A percentile compares a stretch with the other conserved stretches of the same genome.
Evolutionary conservation across 139 green algal species (phyloP).

Genomic region (Coelastrella sp.): DNA sequence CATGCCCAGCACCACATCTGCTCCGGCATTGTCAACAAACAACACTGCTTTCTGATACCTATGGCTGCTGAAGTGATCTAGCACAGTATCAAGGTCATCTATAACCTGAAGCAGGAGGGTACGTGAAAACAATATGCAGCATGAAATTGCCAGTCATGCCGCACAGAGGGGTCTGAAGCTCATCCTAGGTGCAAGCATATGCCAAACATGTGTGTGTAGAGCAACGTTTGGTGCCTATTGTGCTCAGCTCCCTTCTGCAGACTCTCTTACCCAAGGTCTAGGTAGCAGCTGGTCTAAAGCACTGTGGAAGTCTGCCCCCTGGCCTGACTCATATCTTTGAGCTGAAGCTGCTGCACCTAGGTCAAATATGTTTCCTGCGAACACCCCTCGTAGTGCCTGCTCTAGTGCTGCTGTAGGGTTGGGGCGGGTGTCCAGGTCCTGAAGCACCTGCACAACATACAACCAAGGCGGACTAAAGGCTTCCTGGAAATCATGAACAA

Average conservation of each 20-base stretch:
- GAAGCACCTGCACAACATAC: conserved; percentile 50
- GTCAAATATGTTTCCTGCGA: conserved; percentile 92
- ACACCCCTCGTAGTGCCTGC: conserved; percentile 71
- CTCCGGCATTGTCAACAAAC: conserved; percentile 94
- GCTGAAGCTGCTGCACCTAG: conserved; percentile 71
- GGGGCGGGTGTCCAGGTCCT: conserved; percentile 43
- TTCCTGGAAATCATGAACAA: too few relatives aligned
- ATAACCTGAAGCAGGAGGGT: conserved; percentile 77
- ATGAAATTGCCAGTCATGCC: neutral
- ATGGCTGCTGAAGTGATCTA: conserved; percentile 45
- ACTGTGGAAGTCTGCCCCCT: conserved; percentile 56
- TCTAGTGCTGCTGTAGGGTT: conserved; percentile 53
- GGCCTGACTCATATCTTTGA: conserved; percentile 51
- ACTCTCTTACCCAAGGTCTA: conserved; percentile 75
- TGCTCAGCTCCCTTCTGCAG: neutral
- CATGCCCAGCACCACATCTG: conserved; percentile 91
- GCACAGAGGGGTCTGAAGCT: conserved; percentile 16
- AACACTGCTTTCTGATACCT: conserved; percentile 80
- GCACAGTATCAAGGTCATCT: conserved; percentile 82
- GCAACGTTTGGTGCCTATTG: neutral
- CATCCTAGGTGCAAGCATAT: neutral
- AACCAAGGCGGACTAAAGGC: too few relatives aligned
- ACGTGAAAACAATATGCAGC: conserved; percentile 57
- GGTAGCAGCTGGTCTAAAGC: conserved; percentile 67
- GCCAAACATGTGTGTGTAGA: neutral